Evolutionary conservation across 2,329 filamentous ascomycete species (phyloP).

Genomic region (Monilinia laxa): DNA sequence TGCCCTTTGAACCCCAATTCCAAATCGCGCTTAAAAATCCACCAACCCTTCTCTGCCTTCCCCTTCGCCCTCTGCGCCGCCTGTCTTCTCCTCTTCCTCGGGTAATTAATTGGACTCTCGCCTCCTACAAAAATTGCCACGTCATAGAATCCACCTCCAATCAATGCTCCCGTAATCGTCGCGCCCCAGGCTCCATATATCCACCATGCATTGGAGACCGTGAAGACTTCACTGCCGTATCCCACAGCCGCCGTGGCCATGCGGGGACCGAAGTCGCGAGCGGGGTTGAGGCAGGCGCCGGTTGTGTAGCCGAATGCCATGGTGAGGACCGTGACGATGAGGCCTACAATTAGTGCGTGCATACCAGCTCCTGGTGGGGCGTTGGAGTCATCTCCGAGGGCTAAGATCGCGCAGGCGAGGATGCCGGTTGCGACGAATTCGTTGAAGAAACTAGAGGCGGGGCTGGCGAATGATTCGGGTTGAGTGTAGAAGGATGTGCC

Average conservation of each 20-base stretch:
- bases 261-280: slow-evolving; percentile 51
- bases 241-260: slow-evolving; percentile 47
- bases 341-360: slow-evolving; percentile 51
- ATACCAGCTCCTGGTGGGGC: slow-evolving; percentile 51
- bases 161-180: slow-evolving; percentile 43
- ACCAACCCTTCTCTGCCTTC: slow-evolving; percentile 46
- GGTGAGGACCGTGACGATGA: slow-evolving; percentile 43
- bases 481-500: slow-evolving; percentile 20
- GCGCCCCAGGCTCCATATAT: slow-evolving; percentile 47
- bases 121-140: slow-evolving; percentile 51
- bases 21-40: slow-evolving; percentile 16
- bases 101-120: slow-evolving; percentile 53
- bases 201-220: slow-evolving; percentile 41
- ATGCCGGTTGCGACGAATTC: slow-evolving; percentile 48
- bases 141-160: slow-evolving; percentile 52
- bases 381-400: slow-evolving; percentile 48
- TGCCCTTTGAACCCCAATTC: slow-evolving; percentile 3
- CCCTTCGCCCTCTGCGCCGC: slow-evolving; percentile 41
- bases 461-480: slow-evolving; percentile 27
- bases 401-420: slow-evolving; percentile 46
- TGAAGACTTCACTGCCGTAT: slow-evolving; percentile 45
- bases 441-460: slow-evolving; percentile 46
- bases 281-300: slow-evolving; percentile 49
- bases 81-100: slow-evolving; percentile 40
- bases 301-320: slow-evolving; percentile 49